Conservation (phyloP, 495 filamentous ascomycete species). For the Talaromyces borbonicus region DNA sequence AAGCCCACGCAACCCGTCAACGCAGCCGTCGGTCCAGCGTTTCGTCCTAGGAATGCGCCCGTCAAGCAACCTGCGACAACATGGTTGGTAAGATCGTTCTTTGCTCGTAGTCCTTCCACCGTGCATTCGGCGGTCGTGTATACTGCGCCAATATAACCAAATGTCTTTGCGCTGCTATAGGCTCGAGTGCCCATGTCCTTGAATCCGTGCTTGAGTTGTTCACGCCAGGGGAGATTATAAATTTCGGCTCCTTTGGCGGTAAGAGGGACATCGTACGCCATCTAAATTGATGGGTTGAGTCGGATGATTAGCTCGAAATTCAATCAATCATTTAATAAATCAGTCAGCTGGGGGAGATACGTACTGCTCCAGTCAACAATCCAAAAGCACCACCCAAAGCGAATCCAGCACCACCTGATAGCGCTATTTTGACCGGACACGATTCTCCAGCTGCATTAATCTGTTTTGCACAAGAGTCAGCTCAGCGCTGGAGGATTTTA, state of each 20-base stretch:
- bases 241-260: constrained; percentile 53
- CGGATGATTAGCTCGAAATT: too few species aligned
- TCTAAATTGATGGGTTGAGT: too few species aligned
- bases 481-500: not conserved
- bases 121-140: constrained; percentile 92
- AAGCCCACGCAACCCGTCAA: constrained; percentile 87
- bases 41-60: constrained; percentile 72
- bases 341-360: constrained; percentile 17
- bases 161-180: constrained; percentile 85
- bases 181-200: constrained; percentile 86
- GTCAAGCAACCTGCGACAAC: constrained; percentile 84
- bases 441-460: constrained; percentile 81
- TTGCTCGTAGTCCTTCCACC: constrained; percentile 82
- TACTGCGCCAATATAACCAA: constrained; percentile 81
- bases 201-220: constrained; percentile 78
- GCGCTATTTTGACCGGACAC: constrained; percentile 71
- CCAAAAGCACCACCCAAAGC: constrained; percentile 87
- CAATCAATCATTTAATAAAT: constrained; percentile 1
- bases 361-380: constrained; percentile 86
- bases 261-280: constrained; percentile 83
- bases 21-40: constrained; percentile 84
- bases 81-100: constrained; percentile 88
- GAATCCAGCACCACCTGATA: constrained; percentile 81
- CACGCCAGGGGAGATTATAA: constrained; percentile 60
- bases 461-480: constrained; percentile 26